These are phyloP conservation scores for Tephrocybe sp. DNA, from an alignment of 768 basidiomycete species.

Conservation along the genomic window DNA sequence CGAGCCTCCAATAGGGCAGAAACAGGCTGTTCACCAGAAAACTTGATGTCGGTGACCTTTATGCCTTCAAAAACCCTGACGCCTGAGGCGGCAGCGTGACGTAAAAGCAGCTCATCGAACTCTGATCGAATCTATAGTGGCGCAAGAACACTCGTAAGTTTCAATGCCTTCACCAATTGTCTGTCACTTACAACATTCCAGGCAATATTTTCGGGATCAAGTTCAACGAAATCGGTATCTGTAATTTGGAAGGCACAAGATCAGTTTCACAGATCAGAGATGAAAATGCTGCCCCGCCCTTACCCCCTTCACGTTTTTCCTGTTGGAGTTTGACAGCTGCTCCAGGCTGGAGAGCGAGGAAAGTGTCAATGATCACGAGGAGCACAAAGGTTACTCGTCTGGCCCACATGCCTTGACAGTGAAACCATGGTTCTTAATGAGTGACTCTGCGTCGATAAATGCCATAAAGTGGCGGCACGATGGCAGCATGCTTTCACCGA, in stretches of 20 bases:
- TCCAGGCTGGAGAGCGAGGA: slow-evolving; percentile 41
- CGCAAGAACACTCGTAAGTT: neutral
- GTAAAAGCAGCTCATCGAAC: slow-evolving; percentile 55
- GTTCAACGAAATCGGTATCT: slow-evolving; percentile 60
- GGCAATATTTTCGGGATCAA: slow-evolving; percentile 44
- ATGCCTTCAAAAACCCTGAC: slow-evolving; percentile 47
- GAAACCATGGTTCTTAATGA: slow-evolving; percentile 31
- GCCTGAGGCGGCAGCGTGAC: slow-evolving; percentile 49
- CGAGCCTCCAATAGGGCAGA: slow-evolving; percentile 1
- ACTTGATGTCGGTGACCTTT: slow-evolving; percentile 43
- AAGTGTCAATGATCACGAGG: neutral
- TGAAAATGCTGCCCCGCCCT: slow-evolving; percentile 15
- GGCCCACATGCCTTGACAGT: slow-evolving; percentile 24
- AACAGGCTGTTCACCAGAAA: slow-evolving; percentile 24
- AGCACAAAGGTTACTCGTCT: neutral
- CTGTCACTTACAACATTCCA: slow-evolving; percentile 60
- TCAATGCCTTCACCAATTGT: neutral
- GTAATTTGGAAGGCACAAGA: slow-evolving; percentile 17
- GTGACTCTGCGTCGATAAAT: slow-evolving; percentile 29
- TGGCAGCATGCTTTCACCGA: slow-evolving; percentile 35
- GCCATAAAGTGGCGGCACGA: slow-evolving; percentile 31
- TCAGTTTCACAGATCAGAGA: too few relatives aligned
- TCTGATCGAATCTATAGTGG: slow-evolving; percentile 49
- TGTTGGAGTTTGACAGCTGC: slow-evolving; percentile 59
- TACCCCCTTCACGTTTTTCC: slow-evolving; percentile 56